Conservation (phyloP, 1,284 basidiomycete genomes). For the Quambalaria eucalypti region DNA sequence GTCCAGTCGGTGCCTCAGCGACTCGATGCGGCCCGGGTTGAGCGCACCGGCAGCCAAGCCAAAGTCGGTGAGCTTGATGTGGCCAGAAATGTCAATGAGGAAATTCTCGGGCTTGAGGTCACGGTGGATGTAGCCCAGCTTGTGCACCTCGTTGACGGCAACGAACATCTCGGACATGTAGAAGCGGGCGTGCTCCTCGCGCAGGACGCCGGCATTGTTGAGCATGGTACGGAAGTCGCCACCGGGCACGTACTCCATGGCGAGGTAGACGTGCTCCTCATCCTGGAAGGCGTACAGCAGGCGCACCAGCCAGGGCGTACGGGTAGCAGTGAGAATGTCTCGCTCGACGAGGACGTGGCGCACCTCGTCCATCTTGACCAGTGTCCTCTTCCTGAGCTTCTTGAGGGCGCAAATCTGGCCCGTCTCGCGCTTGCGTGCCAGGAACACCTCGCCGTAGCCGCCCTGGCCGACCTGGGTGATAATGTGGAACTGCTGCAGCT, state of each 20-base stretch:
- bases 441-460: slow-evolving; percentile 45
- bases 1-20: slow-evolving; percentile 86
- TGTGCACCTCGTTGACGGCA: slow-evolving; percentile 43
- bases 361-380: slow-evolving; percentile 47
- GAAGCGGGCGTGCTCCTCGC: slow-evolving; percentile 45
- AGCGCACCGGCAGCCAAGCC: slow-evolving; percentile 92
- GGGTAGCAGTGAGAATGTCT: slow-evolving; percentile 44
- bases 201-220: slow-evolving; percentile 50
- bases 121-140: slow-evolving; percentile 58
- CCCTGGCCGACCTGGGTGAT: slow-evolving; percentile 46
- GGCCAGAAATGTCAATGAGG: slow-evolving; percentile 85
- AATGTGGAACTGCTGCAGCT: slow-evolving; percentile 45
- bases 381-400: slow-evolving; percentile 37
- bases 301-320: slow-evolving; percentile 43
- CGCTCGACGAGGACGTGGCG: slow-evolving; percentile 45
- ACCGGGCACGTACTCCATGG: slow-evolving; percentile 54
- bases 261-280: slow-evolving; percentile 41
- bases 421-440: slow-evolving; percentile 43
- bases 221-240: slow-evolving; percentile 46
- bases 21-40: slow-evolving; percentile 90
- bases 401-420: slow-evolving; percentile 46
- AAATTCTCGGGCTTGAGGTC: slow-evolving; percentile 99
- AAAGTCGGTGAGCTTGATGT: slow-evolving; percentile 98
- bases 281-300: slow-evolving; percentile 46
- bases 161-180: slow-evolving; percentile 47